Evolutionary conservation across 2,329 filamentous ascomycete species (phyloP), one percentile per base, ranked within the genome.

Genomic region (Ophiostoma montium): DNA sequence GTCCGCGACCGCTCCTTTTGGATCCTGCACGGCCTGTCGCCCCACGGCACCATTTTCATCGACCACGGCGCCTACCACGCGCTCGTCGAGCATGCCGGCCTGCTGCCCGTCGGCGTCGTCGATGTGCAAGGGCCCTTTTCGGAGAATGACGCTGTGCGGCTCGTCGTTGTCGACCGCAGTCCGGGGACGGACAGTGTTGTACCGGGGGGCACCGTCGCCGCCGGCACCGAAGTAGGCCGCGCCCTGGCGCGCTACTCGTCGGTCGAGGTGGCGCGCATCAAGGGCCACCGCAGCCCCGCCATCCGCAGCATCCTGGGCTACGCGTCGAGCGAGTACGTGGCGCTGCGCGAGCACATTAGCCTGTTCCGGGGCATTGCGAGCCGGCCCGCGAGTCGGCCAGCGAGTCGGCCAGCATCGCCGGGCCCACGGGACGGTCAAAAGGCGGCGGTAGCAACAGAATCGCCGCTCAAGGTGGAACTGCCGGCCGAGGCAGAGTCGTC

Each of bases 1-100:
- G 92, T 96, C 52, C 81, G 87, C 50, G 92, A 95, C 63, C 83
- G 90, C 53, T 88, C 92, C 62, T 96, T 98, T 72, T 98, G 92
- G 92, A 81, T 98, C 45, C 74, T 96, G 0, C 87, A 98, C 65
- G 92, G 90, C 10, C 78, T 95, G 11, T 81, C 82, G 21, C 87
- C 92, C 0, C 89, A 94, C 59, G 92, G 92, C 13, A 94, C 84
- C 2, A 63, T 98, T 23, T 96, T 86, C 67, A 94, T 98, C 58
- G 92, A 98, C 68, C 70, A 78, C n/a, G 92, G 92, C 38, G 90
- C 90, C 3, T 81, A 88, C 66, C 71, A 74, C 32, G 92, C 90
- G 1, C 74, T 96, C 3, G 69, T 80, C 15, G 80, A 82, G 60
- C 94, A 94, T 67, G 88, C 89, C 0, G 86, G 88, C 3, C 76